These are phyloP conservation scores for Angomonas ambiguus DNA, from an alignment of 208 protist species.

Conservation along the genomic window DNA sequence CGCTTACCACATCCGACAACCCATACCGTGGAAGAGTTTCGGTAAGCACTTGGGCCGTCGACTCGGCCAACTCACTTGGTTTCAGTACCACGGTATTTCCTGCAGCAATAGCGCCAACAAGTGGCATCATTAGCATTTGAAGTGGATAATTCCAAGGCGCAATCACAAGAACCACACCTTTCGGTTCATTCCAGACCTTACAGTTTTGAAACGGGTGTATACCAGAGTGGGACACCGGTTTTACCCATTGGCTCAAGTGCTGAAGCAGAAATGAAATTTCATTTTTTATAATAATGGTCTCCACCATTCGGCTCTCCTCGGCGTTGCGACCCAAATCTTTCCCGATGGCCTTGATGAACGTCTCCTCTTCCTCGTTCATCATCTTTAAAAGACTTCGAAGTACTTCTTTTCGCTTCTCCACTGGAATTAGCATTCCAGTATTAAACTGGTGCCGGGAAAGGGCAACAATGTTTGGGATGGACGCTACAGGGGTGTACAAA, in stretches of 20 bases:
- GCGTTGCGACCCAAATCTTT: constrained; percentile 31
- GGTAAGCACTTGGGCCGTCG: constrained; percentile 38
- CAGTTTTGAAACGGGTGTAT: not conserved
- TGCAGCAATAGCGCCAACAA: constrained; percentile 80
- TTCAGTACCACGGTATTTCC: constrained; percentile 92
- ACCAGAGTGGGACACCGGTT: no score
- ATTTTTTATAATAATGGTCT: constrained; percentile 19
- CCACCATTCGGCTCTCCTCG: constrained; percentile 22
- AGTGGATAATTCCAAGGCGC: constrained; percentile 93
- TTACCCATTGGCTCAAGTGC: constrained; percentile 34
- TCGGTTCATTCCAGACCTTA: constrained; percentile 48
- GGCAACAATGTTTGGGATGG: no score
- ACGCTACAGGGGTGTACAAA: no score
- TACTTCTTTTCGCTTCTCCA: no score
- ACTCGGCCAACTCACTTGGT: constrained; percentile 62
- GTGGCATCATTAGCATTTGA: constrained; percentile 51
- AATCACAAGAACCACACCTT: constrained; percentile 89
- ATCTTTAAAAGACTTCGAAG: no score
- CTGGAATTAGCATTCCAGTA: no score
- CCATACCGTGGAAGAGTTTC: constrained; percentile 72
- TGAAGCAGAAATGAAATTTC: constrained; percentile 26
- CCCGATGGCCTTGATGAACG: constrained; percentile 33
- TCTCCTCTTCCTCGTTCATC: constrained; percentile 59
- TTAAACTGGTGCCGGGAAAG: no score
- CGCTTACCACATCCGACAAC: constrained; percentile 26